Conservation (phyloP, 1,139 yeast species). For the Scheffersomyces stambukii region DNA sequence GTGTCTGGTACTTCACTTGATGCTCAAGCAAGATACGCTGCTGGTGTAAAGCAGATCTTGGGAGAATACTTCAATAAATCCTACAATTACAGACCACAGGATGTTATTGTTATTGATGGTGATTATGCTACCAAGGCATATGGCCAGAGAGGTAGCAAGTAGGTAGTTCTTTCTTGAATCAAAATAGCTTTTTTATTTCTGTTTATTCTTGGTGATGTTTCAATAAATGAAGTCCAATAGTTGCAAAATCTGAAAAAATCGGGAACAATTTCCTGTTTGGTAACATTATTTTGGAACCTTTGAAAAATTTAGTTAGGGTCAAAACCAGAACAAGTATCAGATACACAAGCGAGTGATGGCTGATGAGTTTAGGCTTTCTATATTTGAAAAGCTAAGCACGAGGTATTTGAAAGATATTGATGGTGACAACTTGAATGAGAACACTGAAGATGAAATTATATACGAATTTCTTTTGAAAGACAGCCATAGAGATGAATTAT, state of each 20-base stretch:
- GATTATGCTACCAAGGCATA: slow-evolving; percentile 69
- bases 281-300: too few species aligned
- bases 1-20: slow-evolving; percentile 77
- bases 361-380: slow-evolving; percentile 7
- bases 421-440: too few species aligned
- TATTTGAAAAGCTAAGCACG: slow-evolving; percentile 7
- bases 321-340: too few species aligned
- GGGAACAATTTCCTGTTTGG: too few species aligned
- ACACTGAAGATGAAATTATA: not conserved
- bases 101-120: slow-evolving; percentile 69
- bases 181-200: not conserved
- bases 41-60: slow-evolving; percentile 64
- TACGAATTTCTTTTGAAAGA: slow-evolving; percentile 3
- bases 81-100: slow-evolving; percentile 67
- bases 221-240: too few species aligned
- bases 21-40: slow-evolving; percentile 72
- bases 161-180: not conserved
- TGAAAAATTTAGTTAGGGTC: too few species aligned
- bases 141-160: slow-evolving; percentile 9
- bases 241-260: too few species aligned
- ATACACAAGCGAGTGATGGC: too few species aligned
- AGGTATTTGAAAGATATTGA: too few species aligned
- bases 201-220: not conserved
- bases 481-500: not conserved
- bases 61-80: slow-evolving; percentile 58